Base-by-base conservation (phyloP, 495 filamentous ascomycete species). In the Lindgomyces ingoldianus region DNA sequence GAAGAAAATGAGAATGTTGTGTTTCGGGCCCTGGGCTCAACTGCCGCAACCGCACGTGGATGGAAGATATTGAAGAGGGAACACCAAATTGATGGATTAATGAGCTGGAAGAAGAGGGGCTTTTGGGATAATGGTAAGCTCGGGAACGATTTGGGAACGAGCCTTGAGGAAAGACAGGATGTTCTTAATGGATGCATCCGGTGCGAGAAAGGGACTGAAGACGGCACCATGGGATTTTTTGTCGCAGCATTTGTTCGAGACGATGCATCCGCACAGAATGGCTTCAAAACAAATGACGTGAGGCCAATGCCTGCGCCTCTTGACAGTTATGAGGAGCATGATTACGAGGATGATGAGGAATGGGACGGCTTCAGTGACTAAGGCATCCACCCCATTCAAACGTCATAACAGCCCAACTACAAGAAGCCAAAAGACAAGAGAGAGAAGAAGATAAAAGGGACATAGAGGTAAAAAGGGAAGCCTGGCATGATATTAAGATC, bases 1-100 rank as follows among this genome's bases (percentile, higher is more conserved):
- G 81, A 87, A 39, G 94, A 98, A 74, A 98, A 98, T 70, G 94
- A 98, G 73, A 72, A 80, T 24, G 94, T 97, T 0, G 91, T 96
- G 8, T 54, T 85, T 18, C 78, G 81, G 21, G 87, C 91, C 6
- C 73, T 98, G 42, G 62, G 69, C 3, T 90, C 89, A 0, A 76
- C 84, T 0, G 74, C 89, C 3, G 93, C 91, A 0, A 78, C 76
- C 50, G 73, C 80, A 50, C 70, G 85, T 24, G 91, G 93, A 1
- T 98, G 94, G 94, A 76, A 82, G 25, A 79, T 97, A 26, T 69
- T 93, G 68, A 77, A 74, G 46, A 75, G 92, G 16, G 82, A 86
- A 25, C 81, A 90, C 68, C 89, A 96, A 76, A 83, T 89, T 1
- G 71, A 76, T 1, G 90, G 89, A 1, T 72, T 97, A 79, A 77